Evolutionary conservation across 2,329 filamentous ascomycete species (phyloP).

Genomic region (Colletotrichum plurivorum): DNA sequence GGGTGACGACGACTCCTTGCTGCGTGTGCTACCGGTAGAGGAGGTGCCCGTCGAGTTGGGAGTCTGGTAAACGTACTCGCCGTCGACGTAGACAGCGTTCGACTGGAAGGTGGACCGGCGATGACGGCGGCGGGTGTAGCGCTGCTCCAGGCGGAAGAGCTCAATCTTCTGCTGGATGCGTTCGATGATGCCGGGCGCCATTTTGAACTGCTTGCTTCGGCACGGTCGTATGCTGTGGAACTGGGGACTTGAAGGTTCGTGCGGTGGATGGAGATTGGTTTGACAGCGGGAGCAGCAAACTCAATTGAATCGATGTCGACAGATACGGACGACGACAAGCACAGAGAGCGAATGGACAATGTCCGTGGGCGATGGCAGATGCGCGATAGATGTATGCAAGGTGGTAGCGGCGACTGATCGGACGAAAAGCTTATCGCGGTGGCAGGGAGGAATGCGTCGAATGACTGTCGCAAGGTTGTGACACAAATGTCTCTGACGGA

Average conservation of each 20-base stretch:
- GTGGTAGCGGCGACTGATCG: constrained; percentile 3
- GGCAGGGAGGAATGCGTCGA: constrained; percentile 20
- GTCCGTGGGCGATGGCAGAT: constrained; percentile 20
- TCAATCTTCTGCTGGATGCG: constrained; percentile 81
- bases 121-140: constrained; percentile 89
- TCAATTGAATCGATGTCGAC: constrained; percentile 8
- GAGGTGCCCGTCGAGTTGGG: constrained; percentile 72
- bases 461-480: constrained; percentile 33
- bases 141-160: constrained; percentile 94
- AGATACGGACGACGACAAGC: constrained; percentile 9
- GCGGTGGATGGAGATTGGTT: not conserved
- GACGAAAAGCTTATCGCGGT: constrained; percentile 37
- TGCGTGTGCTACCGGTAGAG: constrained; percentile 55
- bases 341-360: not conserved
- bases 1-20: constrained; percentile 47
- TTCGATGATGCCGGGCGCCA: constrained; percentile 69
- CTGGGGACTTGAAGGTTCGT: not conserved
- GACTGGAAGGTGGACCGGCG: constrained; percentile 91
- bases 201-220: constrained; percentile 42
- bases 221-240: not conserved
- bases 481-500: constrained; percentile 36
- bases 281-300: constrained; percentile 16
- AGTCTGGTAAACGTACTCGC: constrained; percentile 89
- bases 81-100: constrained; percentile 92
- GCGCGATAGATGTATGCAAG: constrained; percentile 15